These are phyloP conservation scores for Botryotinia convoluta DNA, from an alignment of 2,329 filamentous ascomycete genomes.

Conservation along the genomic window DNA sequence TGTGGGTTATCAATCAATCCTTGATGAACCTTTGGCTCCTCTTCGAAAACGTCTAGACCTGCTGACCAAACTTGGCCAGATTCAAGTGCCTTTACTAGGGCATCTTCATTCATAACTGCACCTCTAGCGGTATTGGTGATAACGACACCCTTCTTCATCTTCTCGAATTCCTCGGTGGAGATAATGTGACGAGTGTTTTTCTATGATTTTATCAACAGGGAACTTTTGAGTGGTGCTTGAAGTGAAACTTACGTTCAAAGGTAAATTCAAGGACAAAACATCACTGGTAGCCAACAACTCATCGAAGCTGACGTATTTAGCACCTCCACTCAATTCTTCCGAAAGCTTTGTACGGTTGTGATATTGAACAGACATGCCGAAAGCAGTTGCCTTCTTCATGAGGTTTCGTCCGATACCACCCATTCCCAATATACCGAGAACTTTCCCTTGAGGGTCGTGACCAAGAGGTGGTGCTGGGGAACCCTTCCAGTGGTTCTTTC, in stretches of 20 bases:
- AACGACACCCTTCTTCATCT: constrained; percentile 76
- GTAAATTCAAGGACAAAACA: constrained; percentile 76
- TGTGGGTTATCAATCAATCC: constrained; percentile 67
- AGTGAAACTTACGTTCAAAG: constrained; percentile 66
- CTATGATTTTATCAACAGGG: constrained; percentile 35
- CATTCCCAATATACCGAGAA: constrained; percentile 80
- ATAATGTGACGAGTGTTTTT: constrained; percentile 72
- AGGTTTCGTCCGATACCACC: constrained; percentile 79
- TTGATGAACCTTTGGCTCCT: constrained; percentile 74
- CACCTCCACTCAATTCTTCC: constrained; percentile 53
- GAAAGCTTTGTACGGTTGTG: constrained; percentile 65
- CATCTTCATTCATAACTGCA: constrained; percentile 77
- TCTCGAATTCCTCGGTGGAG: constrained; percentile 63
- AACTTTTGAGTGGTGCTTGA: background rate
- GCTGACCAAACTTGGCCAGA: constrained; percentile 66
- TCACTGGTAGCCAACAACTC: constrained; percentile 68
- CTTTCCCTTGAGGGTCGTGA: constrained; percentile 75
- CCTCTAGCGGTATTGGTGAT: constrained; percentile 82
- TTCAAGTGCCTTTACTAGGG: constrained; percentile 70
- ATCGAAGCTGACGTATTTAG: constrained; percentile 70
- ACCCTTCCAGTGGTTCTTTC: constrained; percentile 67
- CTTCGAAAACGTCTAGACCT: constrained; percentile 79
- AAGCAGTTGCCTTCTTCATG: constrained; percentile 69
- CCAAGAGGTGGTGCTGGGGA: constrained; percentile 56
- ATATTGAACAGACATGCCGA: constrained; percentile 74